phyloP scores from a whole-genome alignment of 1,139 yeast species.

The Hyphopichia khmerensis region DNA sequence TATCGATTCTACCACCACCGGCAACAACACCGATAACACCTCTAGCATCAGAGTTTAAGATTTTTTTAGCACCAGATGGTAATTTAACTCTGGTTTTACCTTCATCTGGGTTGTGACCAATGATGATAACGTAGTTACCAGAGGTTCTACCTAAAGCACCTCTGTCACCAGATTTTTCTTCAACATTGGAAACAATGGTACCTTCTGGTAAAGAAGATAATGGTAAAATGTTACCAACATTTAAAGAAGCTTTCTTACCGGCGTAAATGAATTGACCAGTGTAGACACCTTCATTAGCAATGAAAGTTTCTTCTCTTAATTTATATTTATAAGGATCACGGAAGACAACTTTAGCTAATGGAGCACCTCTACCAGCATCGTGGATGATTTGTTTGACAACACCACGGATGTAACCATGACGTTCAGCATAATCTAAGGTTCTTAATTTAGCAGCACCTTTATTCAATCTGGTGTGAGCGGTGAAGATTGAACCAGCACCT shows the following conservation, averaged over 20 bases:
- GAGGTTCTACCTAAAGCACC: slow-evolving; percentile 99
- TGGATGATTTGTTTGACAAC: slow-evolving; percentile 97
- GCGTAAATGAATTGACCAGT: slow-evolving; percentile 99
- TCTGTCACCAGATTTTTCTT: slow-evolving; percentile 99
- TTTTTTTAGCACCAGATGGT: slow-evolving; percentile 98
- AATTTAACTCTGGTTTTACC: slow-evolving; percentile 98
- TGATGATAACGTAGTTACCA: slow-evolving; percentile 98
- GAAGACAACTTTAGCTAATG: slow-evolving; percentile 98
- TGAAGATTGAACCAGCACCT: slow-evolving; percentile 99
- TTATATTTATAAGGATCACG: slow-evolving; percentile 99
- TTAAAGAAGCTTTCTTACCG: slow-evolving; percentile 97
- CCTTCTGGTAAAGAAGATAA: slow-evolving; percentile 98
- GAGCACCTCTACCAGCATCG: slow-evolving; percentile 99
- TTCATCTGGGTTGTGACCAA: slow-evolving; percentile 99
- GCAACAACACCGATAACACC: slow-evolving; percentile 99
- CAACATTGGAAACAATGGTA: slow-evolving; percentile 97
- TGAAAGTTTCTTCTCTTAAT: slow-evolving; percentile 97
- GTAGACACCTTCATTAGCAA: slow-evolving; percentile 99
- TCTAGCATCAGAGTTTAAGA: slow-evolving; percentile 93
- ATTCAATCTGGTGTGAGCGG: slow-evolving; percentile 99
- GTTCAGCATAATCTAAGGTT: slow-evolving; percentile 98
- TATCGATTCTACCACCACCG: slow-evolving; percentile 99
- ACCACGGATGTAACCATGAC: slow-evolving; percentile 99
- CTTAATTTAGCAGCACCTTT: slow-evolving; percentile 99
- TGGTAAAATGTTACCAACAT: slow-evolving; percentile 97